phyloP scores from a whole-genome alignment of 2,329 filamentous ascomycete genomes.

The Monosporascus cannonballus region DNA sequence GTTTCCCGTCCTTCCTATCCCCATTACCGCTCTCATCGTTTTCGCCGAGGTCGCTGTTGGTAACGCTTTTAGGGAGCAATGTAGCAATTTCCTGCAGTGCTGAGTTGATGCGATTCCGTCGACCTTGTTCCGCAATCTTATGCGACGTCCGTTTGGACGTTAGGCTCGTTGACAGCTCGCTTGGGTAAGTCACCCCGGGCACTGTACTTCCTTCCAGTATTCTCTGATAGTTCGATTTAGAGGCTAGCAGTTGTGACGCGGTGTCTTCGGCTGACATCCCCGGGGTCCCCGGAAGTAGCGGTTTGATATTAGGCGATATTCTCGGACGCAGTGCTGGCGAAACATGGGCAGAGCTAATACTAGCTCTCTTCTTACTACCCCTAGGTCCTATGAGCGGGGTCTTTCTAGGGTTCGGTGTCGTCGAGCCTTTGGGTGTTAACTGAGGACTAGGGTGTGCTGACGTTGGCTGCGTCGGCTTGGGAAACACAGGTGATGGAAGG shows the following conservation, averaged over 20 bases:
- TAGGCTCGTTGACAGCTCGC: conserved; percentile 83
- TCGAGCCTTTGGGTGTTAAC: conserved; percentile 47
- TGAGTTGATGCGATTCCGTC: conserved; percentile 90
- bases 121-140: conserved; percentile 95
- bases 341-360: conserved; percentile 65
- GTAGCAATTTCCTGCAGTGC: conserved; percentile 87
- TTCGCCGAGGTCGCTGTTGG: conserved; percentile 36
- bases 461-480: conserved; percentile 31
- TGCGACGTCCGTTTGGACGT: conserved; percentile 96
- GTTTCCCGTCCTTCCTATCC: conserved; percentile 36
- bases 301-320: conserved; percentile 93
- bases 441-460: conserved; percentile 64
- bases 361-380: conserved; percentile 62
- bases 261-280: conserved; percentile 52
- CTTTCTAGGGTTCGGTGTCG: conserved; percentile 39
- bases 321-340: conserved; percentile 82
- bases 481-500: conserved; percentile 42
- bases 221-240: conserved; percentile 97
- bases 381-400: conserved; percentile 52
- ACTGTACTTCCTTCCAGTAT: conserved; percentile 90
- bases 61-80: conserved; percentile 61
- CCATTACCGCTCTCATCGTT: conserved; percentile 36
- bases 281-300: conserved; percentile 62
- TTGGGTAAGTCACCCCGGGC: conserved; percentile 84
- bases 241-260: conserved; percentile 71